Percentiles rank a stretch among this genome's conserved stretches.
phyloP scores from a whole-genome alignment of 2,329 filamentous ascomycete species.

The Fusarium hainanense region DNA sequence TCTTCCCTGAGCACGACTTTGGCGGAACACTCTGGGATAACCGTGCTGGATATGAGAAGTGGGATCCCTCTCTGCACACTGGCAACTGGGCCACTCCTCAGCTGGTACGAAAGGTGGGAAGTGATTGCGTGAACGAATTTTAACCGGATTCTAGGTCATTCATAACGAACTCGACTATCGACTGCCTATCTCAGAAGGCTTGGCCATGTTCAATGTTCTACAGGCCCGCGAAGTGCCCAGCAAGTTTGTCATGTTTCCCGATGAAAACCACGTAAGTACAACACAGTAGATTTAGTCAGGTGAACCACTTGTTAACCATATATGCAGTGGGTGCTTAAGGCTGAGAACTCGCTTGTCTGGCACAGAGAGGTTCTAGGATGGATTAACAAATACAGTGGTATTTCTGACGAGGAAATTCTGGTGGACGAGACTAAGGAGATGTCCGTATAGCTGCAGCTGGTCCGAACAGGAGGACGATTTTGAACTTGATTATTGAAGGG shows the following conservation, averaged over 20 bases:
- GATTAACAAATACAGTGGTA: constrained; percentile 72
- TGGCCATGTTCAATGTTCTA: constrained; percentile 87
- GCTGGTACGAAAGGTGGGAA: constrained; percentile 63
- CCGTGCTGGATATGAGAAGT: constrained; percentile 72
- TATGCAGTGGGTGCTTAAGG: constrained; percentile 82
- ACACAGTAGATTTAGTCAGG: background rate
- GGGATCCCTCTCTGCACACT: constrained; percentile 73
- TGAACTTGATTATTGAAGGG: background rate
- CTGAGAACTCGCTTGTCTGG: constrained; percentile 92
- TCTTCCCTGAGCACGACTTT: constrained; percentile 76
- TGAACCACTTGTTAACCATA: background rate
- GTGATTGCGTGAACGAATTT: background rate
- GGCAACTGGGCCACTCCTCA: constrained; percentile 86
- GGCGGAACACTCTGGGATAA: constrained; percentile 71
- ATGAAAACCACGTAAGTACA: constrained; percentile 68
- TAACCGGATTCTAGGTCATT: constrained; percentile 61
- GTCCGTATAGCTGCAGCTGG: constrained; percentile 14
- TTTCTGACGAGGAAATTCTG: constrained; percentile 47
- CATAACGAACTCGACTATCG: constrained; percentile 93
- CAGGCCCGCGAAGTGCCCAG: constrained; percentile 81
- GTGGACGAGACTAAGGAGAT: constrained; percentile 37
- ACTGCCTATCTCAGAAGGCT: constrained; percentile 83
- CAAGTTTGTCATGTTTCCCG: constrained; percentile 83
- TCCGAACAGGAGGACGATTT: background rate
- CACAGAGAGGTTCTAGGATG: constrained; percentile 86